Evolutionary conservation across 2,329 filamentous ascomycete species (phyloP), one percentile per base, ranked within the genome.

Genomic region (Fusarium tupiense): DNA sequence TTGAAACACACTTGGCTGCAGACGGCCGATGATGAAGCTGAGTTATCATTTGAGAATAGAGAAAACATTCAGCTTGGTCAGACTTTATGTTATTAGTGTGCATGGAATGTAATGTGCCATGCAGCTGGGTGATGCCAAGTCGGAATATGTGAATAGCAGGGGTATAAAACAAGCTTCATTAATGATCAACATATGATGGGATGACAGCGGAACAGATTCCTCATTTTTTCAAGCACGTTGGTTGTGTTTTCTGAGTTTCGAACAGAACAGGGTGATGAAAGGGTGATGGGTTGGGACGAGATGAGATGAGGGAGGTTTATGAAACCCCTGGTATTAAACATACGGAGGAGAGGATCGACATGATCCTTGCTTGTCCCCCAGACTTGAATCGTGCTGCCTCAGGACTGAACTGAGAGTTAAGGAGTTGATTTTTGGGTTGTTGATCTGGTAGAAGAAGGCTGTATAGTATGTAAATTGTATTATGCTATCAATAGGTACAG

Each of bases 171-270:
- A 54, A 40, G 52, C 35, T 54, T 54, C 35, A n/a, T 29, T 3
- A 38, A 9, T 41, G 49, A 71, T 37, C 58, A 41, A 40, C 50
- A 37, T 40, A 33, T 59, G 60, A 72, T 62, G 71, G 50, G 69
- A 77, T 73, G 75, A 73, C 72, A 77, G 72, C 76, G 72, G 75
- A 62, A 69, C 35, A 49, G 22, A 24, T 61, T 59, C 49, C 69
- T 41, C 59, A 49, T 69, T 38, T 58, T 54, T 59, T 22, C 53
- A 58, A 61, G 47, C 14, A 20, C 52, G 33, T 26, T 53, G 22
- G 38, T n/a, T 26, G 54, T 22, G 20, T 49, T 49, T 59, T n/a
- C 20, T 8, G 10, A 50, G 53, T 44, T 33, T 52, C 19, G 22
- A 33, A n/a, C 24, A 10, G 29, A 26, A 29, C 46, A 49, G 56